These are phyloP conservation scores for Ophiostoma quercus DNA, from an alignment of 2,329 filamentous ascomycete species.

Conservation along the genomic window DNA sequence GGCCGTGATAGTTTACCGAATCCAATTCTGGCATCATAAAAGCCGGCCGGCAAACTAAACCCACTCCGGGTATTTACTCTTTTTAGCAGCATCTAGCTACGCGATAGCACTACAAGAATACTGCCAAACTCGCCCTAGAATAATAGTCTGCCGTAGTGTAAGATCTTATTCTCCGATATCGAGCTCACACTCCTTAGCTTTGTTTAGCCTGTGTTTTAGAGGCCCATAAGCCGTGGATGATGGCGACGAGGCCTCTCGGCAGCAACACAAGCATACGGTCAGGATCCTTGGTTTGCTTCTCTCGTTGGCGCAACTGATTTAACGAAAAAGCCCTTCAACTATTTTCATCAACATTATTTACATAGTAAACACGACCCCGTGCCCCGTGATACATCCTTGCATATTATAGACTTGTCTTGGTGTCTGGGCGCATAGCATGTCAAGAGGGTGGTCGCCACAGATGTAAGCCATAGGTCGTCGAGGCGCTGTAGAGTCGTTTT, in stretches of 20 bases:
- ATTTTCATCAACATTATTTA: neutral
- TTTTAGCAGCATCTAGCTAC: neutral
- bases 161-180: neutral
- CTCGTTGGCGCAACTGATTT: neutral
- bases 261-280: neutral
- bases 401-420: neutral
- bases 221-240: neutral
- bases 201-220: neutral
- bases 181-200: neutral
- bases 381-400: neutral
- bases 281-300: neutral
- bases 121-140: neutral
- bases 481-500: neutral
- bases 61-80: neutral
- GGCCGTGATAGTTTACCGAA: neutral
- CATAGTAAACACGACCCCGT: neutral
- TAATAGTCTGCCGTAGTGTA: neutral
- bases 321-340: too few species aligned
- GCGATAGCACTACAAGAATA: neutral
- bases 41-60: neutral
- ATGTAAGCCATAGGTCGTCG: neutral
- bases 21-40: neutral
- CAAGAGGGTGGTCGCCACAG: neutral
- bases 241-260: neutral
- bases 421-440: neutral